A percentile compares a stretch with the other conserved stretches of the same genome.
Evolutionary conservation across 176 grass and related monocot species (phyloP).

Genomic region (Eleusine coracana): DNA sequence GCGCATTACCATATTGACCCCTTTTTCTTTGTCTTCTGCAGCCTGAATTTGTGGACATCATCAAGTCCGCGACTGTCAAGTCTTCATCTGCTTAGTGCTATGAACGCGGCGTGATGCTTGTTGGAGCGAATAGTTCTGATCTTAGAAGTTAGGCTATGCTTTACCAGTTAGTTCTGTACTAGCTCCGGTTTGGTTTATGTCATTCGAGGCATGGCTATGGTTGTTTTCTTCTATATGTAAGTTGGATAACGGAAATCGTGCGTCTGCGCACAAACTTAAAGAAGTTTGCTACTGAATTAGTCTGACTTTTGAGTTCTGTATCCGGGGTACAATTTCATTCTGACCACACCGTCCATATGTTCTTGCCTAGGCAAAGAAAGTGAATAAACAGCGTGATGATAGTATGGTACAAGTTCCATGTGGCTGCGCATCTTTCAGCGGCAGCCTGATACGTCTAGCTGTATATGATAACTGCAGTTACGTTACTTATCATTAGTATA

Average conservation of each 20-base stretch:
- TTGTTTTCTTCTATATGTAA: not conserved
- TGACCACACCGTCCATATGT: not conserved
- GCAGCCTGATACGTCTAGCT: not conserved
- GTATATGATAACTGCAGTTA: not conserved
- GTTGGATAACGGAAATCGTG: not conserved
- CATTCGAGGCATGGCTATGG: not conserved
- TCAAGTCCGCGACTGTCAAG: conserved; percentile 72
- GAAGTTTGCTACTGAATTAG: not conserved
- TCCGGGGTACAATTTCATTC: not conserved
- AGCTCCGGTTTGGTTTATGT: conserved; percentile 3
- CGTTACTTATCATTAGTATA: not conserved
- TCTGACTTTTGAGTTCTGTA: not conserved
- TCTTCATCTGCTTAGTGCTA: conserved; percentile 52
- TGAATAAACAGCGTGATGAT: not conserved
- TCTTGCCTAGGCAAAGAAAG: not conserved
- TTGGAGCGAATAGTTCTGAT: not conserved
- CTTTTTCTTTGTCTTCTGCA: conserved; percentile 39
- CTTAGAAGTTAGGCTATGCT: not conserved
- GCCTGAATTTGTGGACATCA: conserved; percentile 88
- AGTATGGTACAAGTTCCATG: not conserved
- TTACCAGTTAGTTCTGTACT: conserved; percentile 17
- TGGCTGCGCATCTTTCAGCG: not conserved
- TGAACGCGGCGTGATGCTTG: not conserved
- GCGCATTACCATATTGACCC: conserved; percentile 10
- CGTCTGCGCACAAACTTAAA: not conserved